Evolutionary conservation across 129 eudicot genomes (phyloP).

Genomic region (Kitagawia praeruptora): DNA sequence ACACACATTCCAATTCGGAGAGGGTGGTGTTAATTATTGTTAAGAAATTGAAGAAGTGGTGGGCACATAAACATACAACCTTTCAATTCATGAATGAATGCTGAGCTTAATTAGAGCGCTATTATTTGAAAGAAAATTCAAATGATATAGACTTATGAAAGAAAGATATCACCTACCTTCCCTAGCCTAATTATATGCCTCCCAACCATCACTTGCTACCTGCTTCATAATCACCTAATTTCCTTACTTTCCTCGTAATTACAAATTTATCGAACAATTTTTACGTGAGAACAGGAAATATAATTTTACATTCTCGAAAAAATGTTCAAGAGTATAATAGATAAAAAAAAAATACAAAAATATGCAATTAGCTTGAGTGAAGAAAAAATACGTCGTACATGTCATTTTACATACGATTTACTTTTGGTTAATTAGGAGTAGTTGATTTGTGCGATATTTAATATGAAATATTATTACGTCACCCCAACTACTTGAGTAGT

Average conservation of each 20-base stretch:
- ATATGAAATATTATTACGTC: neutral
- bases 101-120: neutral
- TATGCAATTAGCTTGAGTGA: too few species aligned
- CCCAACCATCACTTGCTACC: slow-evolving; percentile 4
- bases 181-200: neutral
- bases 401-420: too few species aligned
- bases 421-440: too few species aligned
- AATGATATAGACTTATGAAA: neutral
- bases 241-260: neutral
- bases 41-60: neutral
- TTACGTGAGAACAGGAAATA: too few species aligned
- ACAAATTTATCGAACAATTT: too few species aligned
- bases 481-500: neutral
- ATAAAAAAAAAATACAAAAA: too few species aligned
- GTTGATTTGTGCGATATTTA: neutral
- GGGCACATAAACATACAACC: slow-evolving; percentile 1
- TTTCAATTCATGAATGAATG: neutral
- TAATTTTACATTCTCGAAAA: too few species aligned
- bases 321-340: too few species aligned
- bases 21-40: slow-evolving; percentile 4
- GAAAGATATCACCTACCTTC: slow-evolving; percentile 3
- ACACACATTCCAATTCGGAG: neutral
- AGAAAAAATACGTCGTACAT: too few species aligned
- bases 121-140: neutral
- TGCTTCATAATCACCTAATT: neutral